phyloP scores from a whole-genome alignment of 1,284 basidiomycete species.

The Vanrija sp. region DNA sequence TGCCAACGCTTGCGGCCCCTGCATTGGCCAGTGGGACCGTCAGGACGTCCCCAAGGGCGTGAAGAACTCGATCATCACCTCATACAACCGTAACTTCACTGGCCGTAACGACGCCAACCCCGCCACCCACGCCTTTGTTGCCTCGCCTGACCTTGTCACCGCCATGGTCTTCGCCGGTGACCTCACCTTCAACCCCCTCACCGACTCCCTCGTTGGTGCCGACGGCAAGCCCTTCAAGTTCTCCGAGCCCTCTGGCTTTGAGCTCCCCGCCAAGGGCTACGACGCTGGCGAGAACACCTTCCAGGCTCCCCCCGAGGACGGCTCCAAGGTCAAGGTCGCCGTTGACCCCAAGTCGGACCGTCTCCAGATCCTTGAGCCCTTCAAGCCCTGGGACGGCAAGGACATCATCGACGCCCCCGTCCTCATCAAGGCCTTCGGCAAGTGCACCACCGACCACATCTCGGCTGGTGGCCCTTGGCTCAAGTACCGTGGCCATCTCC shows the following conservation, averaged over 20 bases:
- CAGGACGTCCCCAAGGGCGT: constrained; percentile 95
- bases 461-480: constrained; percentile 87
- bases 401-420: constrained; percentile 83
- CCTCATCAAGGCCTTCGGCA: constrained; percentile 97
- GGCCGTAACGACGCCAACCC: constrained; percentile 99
- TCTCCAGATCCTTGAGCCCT: constrained; percentile 89
- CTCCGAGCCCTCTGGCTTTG: constrained; percentile 78
- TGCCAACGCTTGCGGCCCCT: constrained; percentile 98
- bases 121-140: constrained; percentile 97
- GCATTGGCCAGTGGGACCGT: constrained; percentile 99
- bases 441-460: constrained; percentile 69
- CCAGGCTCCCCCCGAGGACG: constrained; percentile 88
- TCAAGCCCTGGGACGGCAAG: constrained; percentile 90
- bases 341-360: constrained; percentile 87
- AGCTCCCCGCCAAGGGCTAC: constrained; percentile 91
- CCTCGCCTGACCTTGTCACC: constrained; percentile 96
- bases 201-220: constrained; percentile 79
- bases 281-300: constrained; percentile 96
- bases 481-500: constrained; percentile 97
- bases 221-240: constrained; percentile 99
- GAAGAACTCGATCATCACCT: constrained; percentile 96
- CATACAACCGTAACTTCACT: constrained; percentile 99
- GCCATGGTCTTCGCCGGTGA: constrained; percentile 93
- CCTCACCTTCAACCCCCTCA: constrained; percentile 95
- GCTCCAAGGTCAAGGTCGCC: constrained; percentile 76